These are phyloP conservation scores for Ophiostoma ulmi DNA, from an alignment of 2,329 filamentous ascomycete genomes.

Conservation along the genomic window DNA sequence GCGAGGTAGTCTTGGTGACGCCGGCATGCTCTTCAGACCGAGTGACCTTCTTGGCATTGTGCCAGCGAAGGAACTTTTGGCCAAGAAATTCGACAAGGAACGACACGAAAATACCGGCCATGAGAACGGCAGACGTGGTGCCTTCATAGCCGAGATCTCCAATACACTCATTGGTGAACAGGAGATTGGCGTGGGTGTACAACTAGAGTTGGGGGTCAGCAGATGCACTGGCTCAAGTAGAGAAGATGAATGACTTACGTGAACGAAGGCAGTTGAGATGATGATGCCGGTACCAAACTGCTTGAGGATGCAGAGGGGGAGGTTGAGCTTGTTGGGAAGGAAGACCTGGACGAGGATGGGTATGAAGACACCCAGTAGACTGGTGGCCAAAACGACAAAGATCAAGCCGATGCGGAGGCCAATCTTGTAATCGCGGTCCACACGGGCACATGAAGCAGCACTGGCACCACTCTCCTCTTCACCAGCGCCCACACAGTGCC, in stretches of 20 bases:
- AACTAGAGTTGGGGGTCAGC: background rate
- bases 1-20: background rate
- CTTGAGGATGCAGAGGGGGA: background rate
- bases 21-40: background rate
- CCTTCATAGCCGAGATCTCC: background rate
- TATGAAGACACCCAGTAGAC: background rate
- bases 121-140: background rate
- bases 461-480: background rate
- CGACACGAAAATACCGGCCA: conserved; percentile 6
- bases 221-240: too few species aligned
- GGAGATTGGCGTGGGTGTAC: background rate
- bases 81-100: background rate
- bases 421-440: conserved; percentile 4
- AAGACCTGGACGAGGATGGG: background rate
- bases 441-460: background rate
- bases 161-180: background rate
- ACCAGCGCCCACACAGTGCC: background rate
- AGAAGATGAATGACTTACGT: background rate
- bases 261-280: background rate
- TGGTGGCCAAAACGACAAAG: background rate
- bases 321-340: background rate
- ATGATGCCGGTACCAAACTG: conserved; percentile 1
- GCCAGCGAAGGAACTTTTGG: background rate
- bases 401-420: background rate
- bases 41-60: background rate